phyloP scores from a whole-genome alignment of 345 rosid genomes.

The Eucalyptus sideroxylon region DNA sequence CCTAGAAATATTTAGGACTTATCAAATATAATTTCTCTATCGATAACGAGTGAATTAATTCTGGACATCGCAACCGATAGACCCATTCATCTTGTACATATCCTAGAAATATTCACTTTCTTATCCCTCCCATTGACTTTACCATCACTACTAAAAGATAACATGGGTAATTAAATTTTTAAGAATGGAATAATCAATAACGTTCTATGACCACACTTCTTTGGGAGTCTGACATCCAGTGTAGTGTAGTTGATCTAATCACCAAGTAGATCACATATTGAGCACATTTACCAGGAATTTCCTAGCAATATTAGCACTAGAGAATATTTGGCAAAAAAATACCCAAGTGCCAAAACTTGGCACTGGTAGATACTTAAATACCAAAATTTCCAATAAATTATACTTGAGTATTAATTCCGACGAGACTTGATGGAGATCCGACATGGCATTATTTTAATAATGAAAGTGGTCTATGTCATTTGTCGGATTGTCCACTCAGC shows the following conservation, averaged over 20 bases:
- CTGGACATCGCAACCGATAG: fast-evolving
- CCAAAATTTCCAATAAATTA: too few relatives aligned
- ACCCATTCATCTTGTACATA: not conserved
- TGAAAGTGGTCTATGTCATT: too few relatives aligned
- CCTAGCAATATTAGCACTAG: not conserved
- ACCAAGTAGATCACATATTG: not conserved
- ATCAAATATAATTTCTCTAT: not conserved
- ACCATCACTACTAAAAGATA: not conserved
- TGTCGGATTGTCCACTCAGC: fast-evolving
- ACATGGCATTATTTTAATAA: too few relatives aligned
- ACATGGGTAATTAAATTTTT: not conserved
- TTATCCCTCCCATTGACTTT: not conserved
- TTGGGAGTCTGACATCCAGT: not conserved
- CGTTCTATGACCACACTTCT: not conserved
- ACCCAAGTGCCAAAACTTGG: too few relatives aligned
- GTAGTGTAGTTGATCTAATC: not conserved
- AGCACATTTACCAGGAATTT: not conserved
- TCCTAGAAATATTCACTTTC: not conserved
- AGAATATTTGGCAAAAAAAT: not conserved
- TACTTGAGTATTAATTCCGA: too few relatives aligned
- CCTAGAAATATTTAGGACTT: not conserved
- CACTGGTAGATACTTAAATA: too few relatives aligned
- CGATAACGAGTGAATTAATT: not conserved
- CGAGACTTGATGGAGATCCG: fast-evolving
- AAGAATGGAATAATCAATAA: not conserved